These are phyloP conservation scores for Ophiostoma sp. DNA, from an alignment of 2,329 filamentous ascomycete species.

Conservation along the genomic window DNA sequence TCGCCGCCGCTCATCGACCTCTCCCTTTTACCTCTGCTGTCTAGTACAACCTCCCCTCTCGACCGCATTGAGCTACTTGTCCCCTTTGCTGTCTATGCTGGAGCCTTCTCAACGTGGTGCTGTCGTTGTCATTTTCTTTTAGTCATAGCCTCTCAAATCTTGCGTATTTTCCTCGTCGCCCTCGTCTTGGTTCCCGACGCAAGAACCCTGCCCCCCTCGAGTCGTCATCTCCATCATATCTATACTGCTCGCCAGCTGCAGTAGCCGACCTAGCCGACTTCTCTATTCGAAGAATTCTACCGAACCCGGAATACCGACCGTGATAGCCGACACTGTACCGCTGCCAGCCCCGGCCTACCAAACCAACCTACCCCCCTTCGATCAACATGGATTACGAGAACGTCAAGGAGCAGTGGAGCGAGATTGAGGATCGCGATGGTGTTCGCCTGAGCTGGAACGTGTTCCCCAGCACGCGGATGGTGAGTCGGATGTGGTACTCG, in stretches of 20 bases:
- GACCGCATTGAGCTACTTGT: slow-evolving; percentile 17
- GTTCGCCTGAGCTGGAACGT: slow-evolving; percentile 97
- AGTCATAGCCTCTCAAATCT: background rate
- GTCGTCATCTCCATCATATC: background rate
- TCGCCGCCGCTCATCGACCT: slow-evolving; percentile 16
- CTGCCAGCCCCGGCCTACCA: background rate
- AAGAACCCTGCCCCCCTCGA: background rate
- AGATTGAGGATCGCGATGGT: slow-evolving; percentile 94
- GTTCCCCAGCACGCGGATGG: slow-evolving; percentile 96
- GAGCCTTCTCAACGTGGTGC: slow-evolving; percentile 14
- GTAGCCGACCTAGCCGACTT: background rate
- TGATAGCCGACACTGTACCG: background rate
- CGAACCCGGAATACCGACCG: background rate
- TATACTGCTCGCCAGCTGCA: background rate
- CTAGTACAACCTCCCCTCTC: slow-evolving; percentile 7
- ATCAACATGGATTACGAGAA: slow-evolving; percentile 79
- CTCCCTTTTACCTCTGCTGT: slow-evolving; percentile 16
- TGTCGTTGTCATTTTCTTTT: background rate
- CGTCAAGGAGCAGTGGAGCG: slow-evolving; percentile 92
- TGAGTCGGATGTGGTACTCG: slow-evolving; percentile 36
- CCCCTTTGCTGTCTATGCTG: slow-evolving; percentile 16
- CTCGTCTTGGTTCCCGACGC: background rate
- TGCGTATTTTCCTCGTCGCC: background rate
- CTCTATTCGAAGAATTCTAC: background rate
- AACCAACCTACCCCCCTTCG: background rate